Conservation (phyloP, 1,284 basidiomycete genomes). For the Puccinia coronata region DNA sequence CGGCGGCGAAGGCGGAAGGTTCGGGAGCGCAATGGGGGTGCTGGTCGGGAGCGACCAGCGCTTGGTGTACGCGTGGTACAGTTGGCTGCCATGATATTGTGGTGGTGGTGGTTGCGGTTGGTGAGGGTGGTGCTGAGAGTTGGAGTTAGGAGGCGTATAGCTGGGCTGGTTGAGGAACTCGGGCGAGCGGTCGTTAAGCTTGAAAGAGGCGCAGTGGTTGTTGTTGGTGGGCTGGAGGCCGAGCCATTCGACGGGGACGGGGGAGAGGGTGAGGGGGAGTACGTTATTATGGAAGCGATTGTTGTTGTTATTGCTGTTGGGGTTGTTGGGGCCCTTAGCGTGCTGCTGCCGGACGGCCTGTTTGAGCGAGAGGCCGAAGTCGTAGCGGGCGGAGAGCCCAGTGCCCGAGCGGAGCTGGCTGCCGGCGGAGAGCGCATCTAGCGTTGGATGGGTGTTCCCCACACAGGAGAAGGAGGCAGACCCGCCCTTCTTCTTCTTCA, state of each 20-base stretch:
- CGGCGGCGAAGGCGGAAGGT: constrained; percentile 16
- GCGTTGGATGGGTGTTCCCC: no score
- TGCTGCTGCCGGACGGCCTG: constrained; percentile 52
- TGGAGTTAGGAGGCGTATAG: background rate
- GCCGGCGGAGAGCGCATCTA: constrained; percentile 44
- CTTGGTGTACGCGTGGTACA: background rate
- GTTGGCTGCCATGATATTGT: no score
- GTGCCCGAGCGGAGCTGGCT: constrained; percentile 55
- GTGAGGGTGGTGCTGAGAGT: background rate
- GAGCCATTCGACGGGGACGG: constrained; percentile 7
- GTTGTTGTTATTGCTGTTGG: no score
- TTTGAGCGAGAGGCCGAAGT: constrained; percentile 63
- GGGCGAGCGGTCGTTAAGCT: no score
- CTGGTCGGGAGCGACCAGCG: background rate
- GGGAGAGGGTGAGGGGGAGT: background rate
- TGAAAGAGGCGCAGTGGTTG: no score
- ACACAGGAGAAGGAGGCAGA: background rate
- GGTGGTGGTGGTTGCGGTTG: no score
- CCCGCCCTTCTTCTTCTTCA: background rate
- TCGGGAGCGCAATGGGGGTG: background rate
- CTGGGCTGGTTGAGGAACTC: background rate
- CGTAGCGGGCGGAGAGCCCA: constrained; percentile 61
- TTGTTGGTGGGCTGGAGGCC: background rate
- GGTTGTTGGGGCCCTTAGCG: background rate
- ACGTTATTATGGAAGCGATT: background rate